Base-by-base conservation (phyloP, 306 rosid species). In the Argentina anserina region DNA sequence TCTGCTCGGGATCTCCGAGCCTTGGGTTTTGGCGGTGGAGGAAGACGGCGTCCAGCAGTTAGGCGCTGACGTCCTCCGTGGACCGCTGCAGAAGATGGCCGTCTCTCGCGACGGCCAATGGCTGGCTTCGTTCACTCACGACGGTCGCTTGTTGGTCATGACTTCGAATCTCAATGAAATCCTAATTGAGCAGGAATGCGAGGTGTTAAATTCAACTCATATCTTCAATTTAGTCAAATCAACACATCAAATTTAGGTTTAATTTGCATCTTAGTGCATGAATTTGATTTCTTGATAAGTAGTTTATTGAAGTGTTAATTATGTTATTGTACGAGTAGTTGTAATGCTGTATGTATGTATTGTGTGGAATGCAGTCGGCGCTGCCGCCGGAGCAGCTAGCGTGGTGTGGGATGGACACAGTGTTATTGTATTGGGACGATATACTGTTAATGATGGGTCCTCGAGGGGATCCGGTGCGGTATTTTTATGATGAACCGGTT, bases 321-420 rank as follows among this genome's bases (percentile, higher is more conserved):
- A 29, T 15, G 9, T 58, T 17, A 67, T 4, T 29, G 25, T 29
- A 18, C 10, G 10, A 9, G 29, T 9, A 5, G 21, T n/a, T n/a
- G 1, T 49, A 21, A 25, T 69, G 50, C 50, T 50, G 62, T 25
- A 9, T 25, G 26, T 81, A 63, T 67, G 73, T 87, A 76, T 78
- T 65, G 41, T 79, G 41, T 79, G 64, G 25, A 21, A 12, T 67
- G 66, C 87, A 94, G 98, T 94, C 97, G 29, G 96, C 92, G 15
- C 97, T 89, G 75, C 96, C 98, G 64, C 98, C 98, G 0, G 84
- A 86, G 81, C 98, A 94, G 84, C 67, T 94, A 62, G 82, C 92
- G 40, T 94, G 98, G 97, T 91, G 98, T 79, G 98, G 98, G 76
- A 87, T 94, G 96, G 98, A 94, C 80, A 90, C 96, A 13, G 97